Conservation (phyloP, 2,329 filamentous ascomycete genomes). For the Zymoseptoria tritici region DNA sequence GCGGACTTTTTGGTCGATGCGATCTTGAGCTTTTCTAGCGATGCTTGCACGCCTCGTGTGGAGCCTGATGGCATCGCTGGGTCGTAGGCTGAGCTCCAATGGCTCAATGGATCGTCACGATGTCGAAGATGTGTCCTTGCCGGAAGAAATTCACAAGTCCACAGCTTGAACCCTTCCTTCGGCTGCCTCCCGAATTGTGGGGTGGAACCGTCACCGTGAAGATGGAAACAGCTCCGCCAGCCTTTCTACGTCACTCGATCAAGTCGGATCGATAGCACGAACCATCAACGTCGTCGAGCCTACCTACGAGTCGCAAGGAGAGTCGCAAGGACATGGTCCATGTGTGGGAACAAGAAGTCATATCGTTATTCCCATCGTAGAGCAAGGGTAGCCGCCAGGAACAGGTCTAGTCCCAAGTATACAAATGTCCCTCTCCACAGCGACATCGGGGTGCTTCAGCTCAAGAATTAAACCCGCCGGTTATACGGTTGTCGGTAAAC, state of each 20-base stretch:
- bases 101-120: background rate
- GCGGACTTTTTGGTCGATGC: conserved; percentile 28
- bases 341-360: background rate
- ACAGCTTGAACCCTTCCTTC: too few species aligned
- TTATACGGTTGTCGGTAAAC: background rate
- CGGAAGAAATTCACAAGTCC: background rate
- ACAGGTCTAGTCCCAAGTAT: background rate
- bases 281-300: background rate
- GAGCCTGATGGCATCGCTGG: conserved; percentile 12
- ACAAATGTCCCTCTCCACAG: background rate
- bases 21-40: conserved; percentile 29
- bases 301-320: too few species aligned
- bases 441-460: background rate
- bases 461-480: background rate
- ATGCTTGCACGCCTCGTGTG: conserved; percentile 15
- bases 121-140: background rate
- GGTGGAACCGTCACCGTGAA: background rate
- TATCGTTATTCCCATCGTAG: background rate
- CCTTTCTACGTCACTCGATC: background rate
- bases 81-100: background rate
- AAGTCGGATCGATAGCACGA: too few species aligned
- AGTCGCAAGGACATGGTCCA: too few species aligned
- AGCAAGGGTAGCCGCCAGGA: background rate
- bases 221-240: background rate
- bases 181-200: background rate